These are phyloP conservation scores for Ophiostoma sp. DNA, from an alignment of 2,329 filamentous ascomycete genomes.

Conservation along the genomic window DNA sequence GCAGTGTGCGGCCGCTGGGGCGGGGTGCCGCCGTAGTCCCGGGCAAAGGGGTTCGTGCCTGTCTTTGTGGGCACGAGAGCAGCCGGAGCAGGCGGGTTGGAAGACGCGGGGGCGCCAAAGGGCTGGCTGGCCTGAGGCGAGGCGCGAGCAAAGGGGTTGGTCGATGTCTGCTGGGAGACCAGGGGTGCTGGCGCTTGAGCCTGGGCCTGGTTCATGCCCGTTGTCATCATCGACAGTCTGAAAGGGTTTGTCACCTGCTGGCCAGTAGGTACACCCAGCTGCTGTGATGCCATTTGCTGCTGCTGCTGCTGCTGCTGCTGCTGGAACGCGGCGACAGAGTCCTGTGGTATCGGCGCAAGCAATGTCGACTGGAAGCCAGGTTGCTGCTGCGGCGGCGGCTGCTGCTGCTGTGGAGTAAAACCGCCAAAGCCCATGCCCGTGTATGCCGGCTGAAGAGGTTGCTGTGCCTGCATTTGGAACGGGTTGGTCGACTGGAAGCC, in stretches of 20 bases:
- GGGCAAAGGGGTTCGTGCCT: slow-evolving; percentile 57
- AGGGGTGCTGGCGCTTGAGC: slow-evolving; percentile 14
- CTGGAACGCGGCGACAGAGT: slow-evolving; percentile 49
- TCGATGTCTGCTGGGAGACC: slow-evolving; percentile 57
- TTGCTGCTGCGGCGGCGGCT: slow-evolving; percentile 34
- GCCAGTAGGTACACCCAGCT: slow-evolving; percentile 42
- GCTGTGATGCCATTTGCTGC: slow-evolving; percentile 24
- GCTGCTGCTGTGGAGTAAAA: slow-evolving; percentile 57
- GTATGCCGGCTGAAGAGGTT: slow-evolving; percentile 42
- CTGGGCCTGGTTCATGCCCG: slow-evolving; percentile 32
- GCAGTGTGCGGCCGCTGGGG: slow-evolving; percentile 36
- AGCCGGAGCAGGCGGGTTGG: slow-evolving; percentile 35
- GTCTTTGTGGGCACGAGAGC: slow-evolving; percentile 48
- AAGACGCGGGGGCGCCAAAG: slow-evolving; percentile 32
- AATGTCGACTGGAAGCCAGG: slow-evolving; percentile 48
- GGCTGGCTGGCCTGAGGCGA: slow-evolving; percentile 37
- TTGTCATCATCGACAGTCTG: slow-evolving; percentile 78
- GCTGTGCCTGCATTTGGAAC: slow-evolving; percentile 39
- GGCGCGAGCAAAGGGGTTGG: slow-evolving; percentile 80
- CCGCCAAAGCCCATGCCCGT: slow-evolving; percentile 79
- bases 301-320: slow-evolving; percentile 35
- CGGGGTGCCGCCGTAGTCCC: slow-evolving; percentile 38
- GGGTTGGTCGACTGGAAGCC: slow-evolving; percentile 40
- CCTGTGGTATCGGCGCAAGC: slow-evolving; percentile 55
- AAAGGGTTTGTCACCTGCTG: slow-evolving; percentile 83